Conservation (phyloP, 768 basidiomycete species). For the Stropharia rugosoannulata region DNA sequence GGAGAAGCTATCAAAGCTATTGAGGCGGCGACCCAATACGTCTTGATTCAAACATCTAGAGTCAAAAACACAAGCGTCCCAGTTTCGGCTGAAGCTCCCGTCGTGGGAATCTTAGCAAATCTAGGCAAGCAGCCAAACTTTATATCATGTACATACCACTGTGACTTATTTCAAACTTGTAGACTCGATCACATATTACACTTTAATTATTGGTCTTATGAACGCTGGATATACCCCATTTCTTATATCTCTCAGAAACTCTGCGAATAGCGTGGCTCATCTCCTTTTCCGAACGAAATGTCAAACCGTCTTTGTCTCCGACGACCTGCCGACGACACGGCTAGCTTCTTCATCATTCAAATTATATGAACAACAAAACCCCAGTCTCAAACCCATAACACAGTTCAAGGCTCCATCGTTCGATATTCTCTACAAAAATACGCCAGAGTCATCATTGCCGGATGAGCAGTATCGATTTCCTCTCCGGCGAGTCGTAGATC, state of each 20-base stretch:
- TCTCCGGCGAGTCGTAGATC: not conserved
- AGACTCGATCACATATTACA: slow-evolving; percentile 7
- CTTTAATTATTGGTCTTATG: slow-evolving; percentile 5
- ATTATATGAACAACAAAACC: not conserved
- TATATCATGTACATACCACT: not conserved
- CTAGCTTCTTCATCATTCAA: not conserved
- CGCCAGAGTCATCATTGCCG: not conserved
- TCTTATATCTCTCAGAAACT: slow-evolving; percentile 2
- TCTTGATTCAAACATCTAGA: not conserved
- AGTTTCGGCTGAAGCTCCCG: not conserved
- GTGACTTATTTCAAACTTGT: not conserved
- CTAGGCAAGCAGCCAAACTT: not conserved
- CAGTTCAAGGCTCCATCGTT: not conserved
- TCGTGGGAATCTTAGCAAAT: slow-evolving; percentile 4
- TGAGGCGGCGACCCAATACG: not conserved
- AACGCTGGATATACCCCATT: slow-evolving; percentile 1
- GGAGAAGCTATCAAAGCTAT: not conserved
- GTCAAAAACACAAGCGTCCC: no score
- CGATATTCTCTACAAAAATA: not conserved
- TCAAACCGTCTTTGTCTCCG: not conserved
- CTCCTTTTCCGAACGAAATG: not conserved
- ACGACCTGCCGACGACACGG: not conserved
- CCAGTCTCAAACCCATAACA: not conserved
- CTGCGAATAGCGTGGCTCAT: slow-evolving; percentile 1
- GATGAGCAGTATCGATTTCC: not conserved